Conservation (phyloP, 108 stramenopile species). For the Parmales sp. region DNA sequence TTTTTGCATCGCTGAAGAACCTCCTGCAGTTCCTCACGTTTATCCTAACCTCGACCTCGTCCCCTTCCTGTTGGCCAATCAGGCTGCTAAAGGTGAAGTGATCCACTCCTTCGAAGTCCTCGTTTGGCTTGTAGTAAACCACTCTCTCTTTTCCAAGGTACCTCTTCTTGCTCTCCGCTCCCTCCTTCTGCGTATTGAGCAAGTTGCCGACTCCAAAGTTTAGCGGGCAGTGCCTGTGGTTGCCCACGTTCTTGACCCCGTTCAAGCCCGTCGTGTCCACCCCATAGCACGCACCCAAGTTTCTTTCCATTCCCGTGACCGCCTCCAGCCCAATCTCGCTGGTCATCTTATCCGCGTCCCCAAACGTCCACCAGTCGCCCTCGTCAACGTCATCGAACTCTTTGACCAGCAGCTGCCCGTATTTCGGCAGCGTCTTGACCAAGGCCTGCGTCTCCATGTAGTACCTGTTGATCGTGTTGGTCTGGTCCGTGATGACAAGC, state of each 20-base stretch:
- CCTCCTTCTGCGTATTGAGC: not conserved
- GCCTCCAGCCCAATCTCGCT: no score
- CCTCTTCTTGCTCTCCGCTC: not conserved
- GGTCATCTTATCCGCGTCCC: not conserved
- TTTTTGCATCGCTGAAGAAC: not conserved
- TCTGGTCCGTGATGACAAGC: not conserved
- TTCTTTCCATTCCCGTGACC: not conserved
- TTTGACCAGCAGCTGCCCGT: not conserved
- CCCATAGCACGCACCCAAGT: not conserved
- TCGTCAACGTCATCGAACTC: not conserved
- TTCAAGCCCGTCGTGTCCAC: constrained; percentile 5
- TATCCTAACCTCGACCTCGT: not conserved
- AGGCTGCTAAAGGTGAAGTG: not conserved
- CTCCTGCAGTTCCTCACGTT: constrained; percentile 2
- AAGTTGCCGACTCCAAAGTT: not conserved
- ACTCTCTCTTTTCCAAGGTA: not conserved
- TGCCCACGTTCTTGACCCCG: not conserved
- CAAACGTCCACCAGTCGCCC: not conserved
- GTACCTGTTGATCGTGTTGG: not conserved
- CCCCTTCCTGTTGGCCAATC: not conserved
- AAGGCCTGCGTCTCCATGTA: not conserved
- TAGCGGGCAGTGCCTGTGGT: constrained; percentile 5
- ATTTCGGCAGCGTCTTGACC: not conserved
- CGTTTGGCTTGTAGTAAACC: not conserved
- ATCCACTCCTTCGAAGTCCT: not conserved